Evolutionary conservation across 2,329 filamentous ascomycete species (phyloP), one percentile per base, ranked within the genome.

Genomic region (Cladophialophora bantiana): DNA sequence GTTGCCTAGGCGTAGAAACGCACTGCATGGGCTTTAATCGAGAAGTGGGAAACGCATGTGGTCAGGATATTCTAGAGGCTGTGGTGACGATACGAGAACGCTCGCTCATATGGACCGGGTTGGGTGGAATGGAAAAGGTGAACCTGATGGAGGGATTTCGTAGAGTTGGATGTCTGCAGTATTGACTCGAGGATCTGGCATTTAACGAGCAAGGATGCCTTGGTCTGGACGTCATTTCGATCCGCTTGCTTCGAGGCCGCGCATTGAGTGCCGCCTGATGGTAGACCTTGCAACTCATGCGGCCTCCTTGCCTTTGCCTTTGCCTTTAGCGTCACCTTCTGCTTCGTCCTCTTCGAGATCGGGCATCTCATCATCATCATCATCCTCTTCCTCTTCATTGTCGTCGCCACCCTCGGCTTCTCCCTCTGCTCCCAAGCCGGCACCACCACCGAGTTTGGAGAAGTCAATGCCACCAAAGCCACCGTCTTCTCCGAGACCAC

Each of bases 401-500:
- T 86, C 86, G 10, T 85, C 86, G 1, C 84, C 83, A 26, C 84
- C 73, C 45, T 79, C 79, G 55, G 78, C 81, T n/a, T 77, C 81
- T 53, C 74, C 77, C 36, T 74, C 72, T 35, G 73, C 76, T 61
- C 66, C 77, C 77, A 73, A 75, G 63, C 77, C 77, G n/a, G 77
- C 85, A 71, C 84, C 87, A 70, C 85, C 89, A 70, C 89, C 90
- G 70, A 96, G 89, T 85, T 96, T 96, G 75, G 91, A 95, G 88
- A 96, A 96, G 82, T 96, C 93, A 77, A 97, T 95, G 64, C 81
- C 83, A 55, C 77, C 80, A 61, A 80, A 78, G 18, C 84, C 87
- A 35, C 80, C 83, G 52, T 80, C 82, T 55, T 78, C 81, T 70
- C 80, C 81, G 77, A 81, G 75, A 56, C 81, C 87, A 68, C 82